Percentiles rank a stretch among this genome's conserved stretches.
phyloP scores from a whole-genome alignment of 2,329 filamentous ascomycete species.

The Dothideomycetes sp. region DNA sequence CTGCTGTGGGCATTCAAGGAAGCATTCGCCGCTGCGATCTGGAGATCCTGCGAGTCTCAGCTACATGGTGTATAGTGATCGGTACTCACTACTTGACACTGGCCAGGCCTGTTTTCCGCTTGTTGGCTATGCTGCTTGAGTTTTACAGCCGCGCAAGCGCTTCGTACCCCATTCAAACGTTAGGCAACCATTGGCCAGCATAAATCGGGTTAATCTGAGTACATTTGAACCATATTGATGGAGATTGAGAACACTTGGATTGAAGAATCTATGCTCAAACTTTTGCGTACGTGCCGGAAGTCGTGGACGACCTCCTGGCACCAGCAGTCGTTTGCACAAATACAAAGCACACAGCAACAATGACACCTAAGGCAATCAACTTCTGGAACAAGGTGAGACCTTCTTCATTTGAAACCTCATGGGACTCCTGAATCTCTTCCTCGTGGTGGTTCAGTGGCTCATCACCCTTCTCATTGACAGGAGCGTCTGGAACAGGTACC shows the following conservation, averaged over 20 bases:
- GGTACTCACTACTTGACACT: too few species aligned
- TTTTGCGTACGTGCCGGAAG: neutral
- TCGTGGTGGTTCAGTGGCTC: constrained; percentile 10
- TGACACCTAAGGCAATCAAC: constrained; percentile 30
- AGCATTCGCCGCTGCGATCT: too few species aligned
- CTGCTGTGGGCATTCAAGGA: too few species aligned
- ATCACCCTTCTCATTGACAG: constrained; percentile 13
- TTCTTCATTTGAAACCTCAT: constrained; percentile 4
- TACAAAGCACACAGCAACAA: constrained; percentile 29
- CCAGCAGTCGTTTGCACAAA: constrained; percentile 24
- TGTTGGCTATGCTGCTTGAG: too few species aligned
- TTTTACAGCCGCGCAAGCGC: too few species aligned
- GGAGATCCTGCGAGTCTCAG: too few species aligned
- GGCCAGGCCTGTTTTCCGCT: too few species aligned
- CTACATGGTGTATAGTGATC: too few species aligned
- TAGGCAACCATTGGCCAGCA: too few species aligned
- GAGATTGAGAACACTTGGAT: neutral
- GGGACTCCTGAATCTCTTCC: constrained; percentile 2
- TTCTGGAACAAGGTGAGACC: constrained; percentile 34
- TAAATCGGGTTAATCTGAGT: too few species aligned
- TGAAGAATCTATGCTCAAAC: neutral
- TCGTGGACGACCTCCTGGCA: neutral
- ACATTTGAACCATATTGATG: too few species aligned
- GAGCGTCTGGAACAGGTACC: constrained; percentile 28
- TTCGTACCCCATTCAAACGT: too few species aligned